Evolutionary conservation across 225 moss, liverwort and hornwort species (phyloP).

Genomic region (Lunularia cruciata): DNA sequence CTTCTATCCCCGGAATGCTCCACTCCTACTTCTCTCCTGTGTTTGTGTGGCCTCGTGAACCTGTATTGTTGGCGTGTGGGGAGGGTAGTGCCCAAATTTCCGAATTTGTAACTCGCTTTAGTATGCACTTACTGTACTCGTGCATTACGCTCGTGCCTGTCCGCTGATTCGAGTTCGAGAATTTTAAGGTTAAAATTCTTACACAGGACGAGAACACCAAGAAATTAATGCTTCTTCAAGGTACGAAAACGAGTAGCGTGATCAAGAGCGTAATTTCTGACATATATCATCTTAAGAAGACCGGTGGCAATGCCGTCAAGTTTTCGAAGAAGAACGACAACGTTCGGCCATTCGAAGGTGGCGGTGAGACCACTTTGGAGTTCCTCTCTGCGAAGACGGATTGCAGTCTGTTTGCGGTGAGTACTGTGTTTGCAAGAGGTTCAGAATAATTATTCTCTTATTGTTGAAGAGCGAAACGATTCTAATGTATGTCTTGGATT

Average conservation of each 20-base stretch:
- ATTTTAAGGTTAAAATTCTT: too few species aligned
- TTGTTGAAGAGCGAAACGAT: too few species aligned
- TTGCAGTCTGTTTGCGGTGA: conserved; percentile 79
- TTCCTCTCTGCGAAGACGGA: conserved; percentile 93
- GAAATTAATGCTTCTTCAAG: conserved; percentile 80
- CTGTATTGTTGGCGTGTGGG: too few species aligned
- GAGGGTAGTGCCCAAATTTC: too few species aligned
- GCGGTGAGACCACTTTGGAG: conserved; percentile 85
- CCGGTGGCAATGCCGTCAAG: conserved; percentile 72
- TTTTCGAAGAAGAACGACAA: conserved; percentile 89
- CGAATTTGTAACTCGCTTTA: too few species aligned
- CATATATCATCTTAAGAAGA: conserved; percentile 76
- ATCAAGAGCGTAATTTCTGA: conserved; percentile 70
- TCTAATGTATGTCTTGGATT: neutral
- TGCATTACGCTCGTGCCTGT: neutral
- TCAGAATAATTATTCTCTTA: too few species aligned
- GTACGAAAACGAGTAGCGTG: conserved; percentile 65
- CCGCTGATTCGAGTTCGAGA: too few species aligned
- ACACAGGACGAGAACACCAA: conserved; percentile 72
- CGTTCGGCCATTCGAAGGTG: conserved; percentile 91
- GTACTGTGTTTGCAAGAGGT: neutral
- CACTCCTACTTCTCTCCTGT: neutral
- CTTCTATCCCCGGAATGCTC: too few species aligned
- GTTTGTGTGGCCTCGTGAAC: too few species aligned
- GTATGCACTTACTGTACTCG: neutral